A percentile compares a stretch with the other conserved stretches of the same genome.
Evolutionary conservation across 306 rosid genomes (phyloP).

Genomic region (Lathyrus tuberosus): DNA sequence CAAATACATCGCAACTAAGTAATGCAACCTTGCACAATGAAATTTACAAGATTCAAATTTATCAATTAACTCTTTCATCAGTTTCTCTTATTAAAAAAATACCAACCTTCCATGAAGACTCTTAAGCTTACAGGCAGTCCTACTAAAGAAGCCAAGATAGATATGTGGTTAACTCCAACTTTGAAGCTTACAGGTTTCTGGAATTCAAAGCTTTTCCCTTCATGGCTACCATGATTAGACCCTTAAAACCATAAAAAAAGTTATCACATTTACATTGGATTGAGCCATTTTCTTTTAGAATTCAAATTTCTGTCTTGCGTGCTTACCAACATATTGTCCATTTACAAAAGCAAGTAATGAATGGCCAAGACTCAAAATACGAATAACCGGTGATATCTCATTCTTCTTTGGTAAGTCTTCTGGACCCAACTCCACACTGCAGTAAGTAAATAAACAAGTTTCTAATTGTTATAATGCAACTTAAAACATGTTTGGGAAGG

Average conservation of each 20-base stretch:
- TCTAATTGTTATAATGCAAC: no score
- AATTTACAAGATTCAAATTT: neutral
- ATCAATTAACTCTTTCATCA: no score
- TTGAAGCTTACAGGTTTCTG: conserved; percentile 43
- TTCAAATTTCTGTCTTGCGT: conserved; percentile 6
- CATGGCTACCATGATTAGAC: conserved; percentile 66
- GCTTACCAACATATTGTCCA: conserved; percentile 78
- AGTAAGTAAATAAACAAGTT: conserved; percentile 37
- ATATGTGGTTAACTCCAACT: conserved; percentile 61
- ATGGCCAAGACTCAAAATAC: conserved; percentile 78
- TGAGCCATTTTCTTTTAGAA: neutral
- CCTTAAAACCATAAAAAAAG: conserved; percentile 58
- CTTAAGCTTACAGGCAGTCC: conserved; percentile 98
- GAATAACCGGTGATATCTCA: conserved; percentile 58
- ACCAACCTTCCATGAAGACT: no score
- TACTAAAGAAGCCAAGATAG: conserved; percentile 58
- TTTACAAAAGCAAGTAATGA: conserved; percentile 65
- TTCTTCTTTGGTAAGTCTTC: conserved; percentile 66
- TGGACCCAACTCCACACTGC: conserved; percentile 65
- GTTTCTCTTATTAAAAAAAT: no score
- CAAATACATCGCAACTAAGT: conserved; percentile 19
- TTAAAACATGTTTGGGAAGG: no score
- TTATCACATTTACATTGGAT: neutral
- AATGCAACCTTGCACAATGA: conserved; percentile 9
- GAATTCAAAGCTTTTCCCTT: conserved; percentile 60